A percentile compares a stretch with the other conserved stretches of the same genome.
Evolutionary conservation across 345 rosid species (phyloP).

Genomic region (Alliaria petiolata): DNA sequence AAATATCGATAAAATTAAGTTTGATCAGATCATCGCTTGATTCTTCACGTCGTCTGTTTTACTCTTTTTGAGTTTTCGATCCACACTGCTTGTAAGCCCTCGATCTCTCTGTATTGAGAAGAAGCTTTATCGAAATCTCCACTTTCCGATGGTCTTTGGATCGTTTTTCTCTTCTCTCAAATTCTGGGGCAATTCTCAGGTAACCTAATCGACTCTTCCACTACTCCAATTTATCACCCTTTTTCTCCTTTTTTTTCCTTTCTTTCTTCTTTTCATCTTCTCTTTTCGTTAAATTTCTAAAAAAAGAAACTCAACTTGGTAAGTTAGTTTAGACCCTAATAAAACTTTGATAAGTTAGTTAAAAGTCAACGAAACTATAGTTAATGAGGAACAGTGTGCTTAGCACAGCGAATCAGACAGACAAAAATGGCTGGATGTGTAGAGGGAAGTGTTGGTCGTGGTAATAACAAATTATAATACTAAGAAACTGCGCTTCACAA

Average conservation of each 20-base stretch:
- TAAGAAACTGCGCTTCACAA: not conserved
- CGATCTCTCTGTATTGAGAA: not conserved
- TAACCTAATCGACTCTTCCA: not conserved
- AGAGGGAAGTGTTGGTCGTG: not conserved
- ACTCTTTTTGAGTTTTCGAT: not conserved
- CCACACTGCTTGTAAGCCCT: not conserved
- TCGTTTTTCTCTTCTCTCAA: constrained; percentile 20
- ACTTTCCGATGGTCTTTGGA: constrained; percentile 26
- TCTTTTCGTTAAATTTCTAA: not conserved
- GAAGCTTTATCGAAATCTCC: not conserved
- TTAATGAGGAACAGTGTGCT: constrained; percentile 9
- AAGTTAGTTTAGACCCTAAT: not conserved
- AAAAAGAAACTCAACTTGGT: not conserved
- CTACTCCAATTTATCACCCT: not conserved
- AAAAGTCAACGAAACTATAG: constrained; percentile 21
- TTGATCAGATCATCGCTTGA: not conserved
- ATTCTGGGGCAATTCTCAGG: constrained; percentile 38
- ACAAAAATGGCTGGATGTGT: constrained; percentile 10
- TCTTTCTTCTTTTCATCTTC: too few species aligned
- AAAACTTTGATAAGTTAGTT: not conserved
- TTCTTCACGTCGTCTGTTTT: not conserved
- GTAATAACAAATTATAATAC: not conserved
- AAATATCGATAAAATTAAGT: not conserved
- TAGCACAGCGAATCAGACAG: constrained; percentile 4
- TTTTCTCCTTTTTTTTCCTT: too few species aligned